phyloP scores from a whole-genome alignment of 495 filamentous ascomycete species.

The Neurospora discreta region DNA sequence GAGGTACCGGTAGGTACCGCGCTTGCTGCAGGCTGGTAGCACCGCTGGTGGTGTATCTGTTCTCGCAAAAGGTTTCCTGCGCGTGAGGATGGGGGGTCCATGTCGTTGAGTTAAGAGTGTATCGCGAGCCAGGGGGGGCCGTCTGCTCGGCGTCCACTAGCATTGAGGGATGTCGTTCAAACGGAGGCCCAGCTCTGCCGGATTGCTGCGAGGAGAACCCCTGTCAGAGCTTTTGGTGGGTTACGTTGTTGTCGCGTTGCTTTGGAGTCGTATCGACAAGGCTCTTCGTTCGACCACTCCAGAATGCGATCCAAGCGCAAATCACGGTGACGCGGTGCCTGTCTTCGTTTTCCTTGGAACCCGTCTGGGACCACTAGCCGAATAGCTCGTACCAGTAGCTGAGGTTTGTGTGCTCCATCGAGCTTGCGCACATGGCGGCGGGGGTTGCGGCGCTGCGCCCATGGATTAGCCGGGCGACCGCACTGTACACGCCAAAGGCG shows the following conservation, averaged over 20 bases:
- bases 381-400: conserved; percentile 7
- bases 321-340: conserved; percentile 12
- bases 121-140: background rate
- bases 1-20: conserved; percentile 21
- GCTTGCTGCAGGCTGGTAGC: conserved; percentile 7
- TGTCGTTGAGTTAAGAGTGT: conserved; percentile 19
- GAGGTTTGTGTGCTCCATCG: background rate
- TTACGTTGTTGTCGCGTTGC: conserved; percentile 7
- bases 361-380: conserved; percentile 25
- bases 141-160: conserved; percentile 5
- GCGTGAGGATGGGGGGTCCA: conserved; percentile 19
- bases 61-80: conserved; percentile 15
- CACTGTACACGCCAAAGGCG: background rate
- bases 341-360: background rate
- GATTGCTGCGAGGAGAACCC: conserved; percentile 20
- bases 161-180: conserved; percentile 21
- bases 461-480: conserved; percentile 13
- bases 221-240: conserved; percentile 20
- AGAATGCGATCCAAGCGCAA: conserved; percentile 8
- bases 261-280: conserved; percentile 13
- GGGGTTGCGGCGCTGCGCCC: conserved; percentile 10
- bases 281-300: conserved; percentile 15
- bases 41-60: conserved; percentile 11
- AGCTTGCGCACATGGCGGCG: conserved; percentile 13
- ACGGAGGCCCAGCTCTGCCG: conserved; percentile 8